These are phyloP conservation scores for Shiraia sp. DNA, from an alignment of 2,329 filamentous ascomycete genomes.

Conservation along the genomic window DNA sequence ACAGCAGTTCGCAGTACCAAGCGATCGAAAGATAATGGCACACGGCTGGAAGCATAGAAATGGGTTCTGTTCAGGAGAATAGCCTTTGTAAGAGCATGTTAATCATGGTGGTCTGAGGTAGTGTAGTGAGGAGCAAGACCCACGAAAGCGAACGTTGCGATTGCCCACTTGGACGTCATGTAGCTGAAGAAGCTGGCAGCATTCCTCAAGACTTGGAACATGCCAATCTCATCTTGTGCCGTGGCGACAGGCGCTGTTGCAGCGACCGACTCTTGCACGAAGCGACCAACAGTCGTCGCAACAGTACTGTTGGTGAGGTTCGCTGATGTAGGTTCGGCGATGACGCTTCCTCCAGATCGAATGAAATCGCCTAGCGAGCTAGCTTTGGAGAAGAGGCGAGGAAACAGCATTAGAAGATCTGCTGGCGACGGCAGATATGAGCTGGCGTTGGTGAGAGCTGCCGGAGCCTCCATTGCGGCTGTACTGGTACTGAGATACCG, in stretches of 20 bases:
- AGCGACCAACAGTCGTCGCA: constrained; percentile 41
- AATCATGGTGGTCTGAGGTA: constrained; percentile 2
- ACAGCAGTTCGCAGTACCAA: constrained; percentile 49
- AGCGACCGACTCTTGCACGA: constrained; percentile 51
- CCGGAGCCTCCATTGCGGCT: constrained; percentile 26
- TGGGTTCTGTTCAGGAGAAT: constrained; percentile 88
- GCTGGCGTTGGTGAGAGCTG: constrained; percentile 37
- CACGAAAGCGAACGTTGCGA: constrained; percentile 80
- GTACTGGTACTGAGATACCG: neutral
- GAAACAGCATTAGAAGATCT: constrained; percentile 70
- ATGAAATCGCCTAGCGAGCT: constrained; percentile 64
- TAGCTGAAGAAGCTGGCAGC: constrained; percentile 89
- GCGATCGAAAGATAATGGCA: constrained; percentile 77
- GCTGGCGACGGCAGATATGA: constrained; percentile 62
- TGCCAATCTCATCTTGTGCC: constrained; percentile 43
- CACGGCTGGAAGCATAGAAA: constrained; percentile 87
- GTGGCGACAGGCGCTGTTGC: constrained; percentile 45
- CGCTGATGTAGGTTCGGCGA: constrained; percentile 62
- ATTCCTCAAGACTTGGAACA: constrained; percentile 62
- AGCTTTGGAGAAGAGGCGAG: constrained; percentile 70
- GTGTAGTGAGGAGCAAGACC: constrained; percentile 19
- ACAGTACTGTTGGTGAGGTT: constrained; percentile 47
- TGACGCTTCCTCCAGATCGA: constrained; percentile 61
- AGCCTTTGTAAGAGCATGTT: constrained; percentile 54
- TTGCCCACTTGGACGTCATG: constrained; percentile 68